Conservation (phyloP, 1,139 yeast species). For the Hansenula anomala region DNA sequence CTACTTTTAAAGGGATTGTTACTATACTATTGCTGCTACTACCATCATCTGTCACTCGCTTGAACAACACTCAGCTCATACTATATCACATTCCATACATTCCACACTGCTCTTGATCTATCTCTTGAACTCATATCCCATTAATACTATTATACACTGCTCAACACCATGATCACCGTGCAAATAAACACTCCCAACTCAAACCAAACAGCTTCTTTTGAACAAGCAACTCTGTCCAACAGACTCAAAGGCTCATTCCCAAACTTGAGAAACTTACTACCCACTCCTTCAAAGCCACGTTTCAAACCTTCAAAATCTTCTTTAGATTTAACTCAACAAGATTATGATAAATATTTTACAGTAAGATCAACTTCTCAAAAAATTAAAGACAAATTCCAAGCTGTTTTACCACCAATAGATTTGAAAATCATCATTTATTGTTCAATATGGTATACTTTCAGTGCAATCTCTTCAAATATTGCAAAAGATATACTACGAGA, state of each 20-base stretch:
- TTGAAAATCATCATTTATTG: slow-evolving; percentile 44
- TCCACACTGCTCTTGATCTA: too few species aligned
- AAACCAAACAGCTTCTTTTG: slow-evolving; percentile 9
- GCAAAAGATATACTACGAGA: slow-evolving; percentile 68
- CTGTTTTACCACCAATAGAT: slow-evolving; percentile 22
- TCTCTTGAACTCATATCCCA: too few species aligned
- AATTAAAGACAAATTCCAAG: background rate
- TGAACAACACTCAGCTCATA: too few species aligned
- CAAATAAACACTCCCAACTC: slow-evolving; percentile 18
- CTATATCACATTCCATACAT: too few species aligned
- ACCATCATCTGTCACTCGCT: too few species aligned
- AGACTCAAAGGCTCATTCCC: slow-evolving; percentile 6
- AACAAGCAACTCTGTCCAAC: slow-evolving; percentile 8
- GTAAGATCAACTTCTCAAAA: slow-evolving; percentile 3
- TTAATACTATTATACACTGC: too few species aligned
- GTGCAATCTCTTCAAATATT: slow-evolving; percentile 76
- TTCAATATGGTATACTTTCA: slow-evolving; percentile 71
- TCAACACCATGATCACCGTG: slow-evolving; percentile 20
- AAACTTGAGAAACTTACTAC: background rate
- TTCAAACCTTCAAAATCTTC: slow-evolving; percentile 24
- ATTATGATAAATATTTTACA: slow-evolving; percentile 20
- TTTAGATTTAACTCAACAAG: slow-evolving; percentile 13
- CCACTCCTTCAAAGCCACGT: slow-evolving; percentile 5
- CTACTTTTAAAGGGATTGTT: too few species aligned
- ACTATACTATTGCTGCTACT: too few species aligned